Percentiles rank a stretch among this genome's conserved stretches.
Evolutionary conservation across 2,329 filamentous ascomycete genomes (phyloP).

Genomic region (Aspergillus sp.): DNA sequence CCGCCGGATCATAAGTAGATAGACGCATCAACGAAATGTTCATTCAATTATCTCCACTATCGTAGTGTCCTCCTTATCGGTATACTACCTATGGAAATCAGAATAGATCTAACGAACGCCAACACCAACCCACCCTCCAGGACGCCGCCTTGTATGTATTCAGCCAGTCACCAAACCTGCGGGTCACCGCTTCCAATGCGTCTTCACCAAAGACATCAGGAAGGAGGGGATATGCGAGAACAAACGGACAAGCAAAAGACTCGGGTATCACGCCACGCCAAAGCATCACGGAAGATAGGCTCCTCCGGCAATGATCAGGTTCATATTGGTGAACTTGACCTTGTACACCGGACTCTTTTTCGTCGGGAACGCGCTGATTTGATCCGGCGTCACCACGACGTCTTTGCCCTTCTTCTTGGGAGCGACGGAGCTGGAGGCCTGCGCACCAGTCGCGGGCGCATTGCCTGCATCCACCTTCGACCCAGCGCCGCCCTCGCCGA

Average conservation of each 20-base stretch:
- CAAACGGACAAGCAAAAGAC: neutral
- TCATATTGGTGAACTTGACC: conserved; percentile 92
- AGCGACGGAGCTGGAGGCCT: conserved; percentile 46
- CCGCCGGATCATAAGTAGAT: neutral
- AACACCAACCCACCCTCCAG: neutral
- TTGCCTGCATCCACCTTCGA: conserved; percentile 53
- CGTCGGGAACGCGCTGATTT: conserved; percentile 90
- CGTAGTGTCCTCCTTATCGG: no score
- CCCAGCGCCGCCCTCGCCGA: conserved; percentile 49
- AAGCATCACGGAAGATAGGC: conserved; percentile 55
- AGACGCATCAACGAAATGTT: no score
- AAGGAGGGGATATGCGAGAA: neutral
- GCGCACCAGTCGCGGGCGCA: conserved; percentile 44
- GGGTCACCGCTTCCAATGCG: neutral
- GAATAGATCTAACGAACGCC: neutral
- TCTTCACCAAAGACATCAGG: neutral
- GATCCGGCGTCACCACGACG: conserved; percentile 84
- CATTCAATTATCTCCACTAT: no score
- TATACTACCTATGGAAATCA: no score
- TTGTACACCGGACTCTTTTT: conserved; percentile 96
- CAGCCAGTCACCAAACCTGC: neutral
- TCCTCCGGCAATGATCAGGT: conserved; percentile 83
- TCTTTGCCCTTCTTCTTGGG: conserved; percentile 80
- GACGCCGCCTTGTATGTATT: conserved; percentile 2
- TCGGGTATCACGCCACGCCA: conserved; percentile 17